Evolutionary conservation across 2,329 filamentous ascomycete genomes (phyloP), one percentile per base, ranked within the genome.

Genomic region (Verticillium tricorpus): DNA sequence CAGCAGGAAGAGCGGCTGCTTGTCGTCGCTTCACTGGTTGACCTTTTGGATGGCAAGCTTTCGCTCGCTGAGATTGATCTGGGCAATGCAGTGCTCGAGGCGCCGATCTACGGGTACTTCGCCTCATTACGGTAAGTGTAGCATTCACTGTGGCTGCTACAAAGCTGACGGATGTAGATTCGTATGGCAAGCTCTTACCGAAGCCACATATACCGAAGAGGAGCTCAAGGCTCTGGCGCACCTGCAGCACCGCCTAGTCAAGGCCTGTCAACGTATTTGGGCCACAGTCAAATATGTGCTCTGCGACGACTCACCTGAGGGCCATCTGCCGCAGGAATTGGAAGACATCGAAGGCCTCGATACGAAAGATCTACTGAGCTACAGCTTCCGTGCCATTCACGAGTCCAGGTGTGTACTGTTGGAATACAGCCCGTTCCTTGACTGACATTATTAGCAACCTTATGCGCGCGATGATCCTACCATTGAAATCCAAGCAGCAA

Each of bases 291-390:
- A 85, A 67, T 83, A 88, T 59, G 86, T 96, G 4, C 83, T 99
- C 1, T 99, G 95, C 70, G 89, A 96, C 65, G 95, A 97, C 75
- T 96, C 95, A 1, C 95, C 96, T 0, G 95, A 99, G 76, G 94
- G 94, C 0, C 89, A 95, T 72, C 79, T 92, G 3, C 89, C 89
- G 0, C 87, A 93, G 59, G 91, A 94, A 31, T 74, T 92, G n/a
- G 86, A 90, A 60, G 88, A 90, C 37, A 78, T 85, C 17, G 83
- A 89, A 5, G 90, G 88, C 1, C 81, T 92, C 2, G 89, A 90
- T 59, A 93, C 92, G 0, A 98, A 97, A 71, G 92, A 96, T 68
- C 83, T 96, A 19, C 77, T 99, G 56, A 98, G 94, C 66, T 99
- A 95, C 73, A 97, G 93, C 65, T 99, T 97, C 84, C 87, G 95